Conservation (phyloP, 2,329 filamentous ascomycete species). For the Mollisiaceae sp. region DNA sequence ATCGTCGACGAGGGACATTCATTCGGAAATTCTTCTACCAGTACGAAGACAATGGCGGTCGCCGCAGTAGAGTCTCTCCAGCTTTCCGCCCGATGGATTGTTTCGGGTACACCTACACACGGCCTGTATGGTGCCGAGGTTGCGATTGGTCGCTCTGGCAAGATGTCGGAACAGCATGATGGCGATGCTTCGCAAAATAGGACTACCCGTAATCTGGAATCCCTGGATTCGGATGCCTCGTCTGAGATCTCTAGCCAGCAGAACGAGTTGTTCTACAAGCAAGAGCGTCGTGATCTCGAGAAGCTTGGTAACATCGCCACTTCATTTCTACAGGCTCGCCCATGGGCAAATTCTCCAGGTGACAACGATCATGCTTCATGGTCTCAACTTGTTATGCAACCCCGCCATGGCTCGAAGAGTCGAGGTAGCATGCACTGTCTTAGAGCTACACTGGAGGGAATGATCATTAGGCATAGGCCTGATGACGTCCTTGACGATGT, state of each 20-base stretch:
- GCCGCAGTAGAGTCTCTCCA: constrained; percentile 58
- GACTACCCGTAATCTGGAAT: neutral
- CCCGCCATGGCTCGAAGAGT: constrained; percentile 55
- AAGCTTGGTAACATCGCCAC: constrained; percentile 68
- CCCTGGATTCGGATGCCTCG: constrained; percentile 40
- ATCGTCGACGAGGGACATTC: constrained; percentile 93
- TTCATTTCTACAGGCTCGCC: constrained; percentile 76
- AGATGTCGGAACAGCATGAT: neutral
- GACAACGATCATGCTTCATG: constrained; percentile 67
- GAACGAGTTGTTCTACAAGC: constrained; percentile 41
- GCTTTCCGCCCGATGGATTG: constrained; percentile 81
- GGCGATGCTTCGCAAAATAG: neutral
- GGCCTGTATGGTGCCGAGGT: constrained; percentile 77
- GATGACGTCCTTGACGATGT: constrained; percentile 71
- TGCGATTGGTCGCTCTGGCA: constrained; percentile 24
- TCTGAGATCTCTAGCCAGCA: constrained; percentile 45
- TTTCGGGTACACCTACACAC: constrained; percentile 87
- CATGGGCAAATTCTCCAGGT: constrained; percentile 72
- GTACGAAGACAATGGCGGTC: constrained; percentile 61
- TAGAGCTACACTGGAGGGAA: constrained; percentile 70
- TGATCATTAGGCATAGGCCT: constrained; percentile 81
- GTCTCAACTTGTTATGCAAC: constrained; percentile 72
- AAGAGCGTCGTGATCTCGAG: constrained; percentile 68
- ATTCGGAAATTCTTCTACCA: constrained; percentile 68
- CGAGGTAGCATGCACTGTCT: constrained; percentile 68